Conservation (phyloP, 148 eudicot species). For the Simmondsia chinensis region DNA sequence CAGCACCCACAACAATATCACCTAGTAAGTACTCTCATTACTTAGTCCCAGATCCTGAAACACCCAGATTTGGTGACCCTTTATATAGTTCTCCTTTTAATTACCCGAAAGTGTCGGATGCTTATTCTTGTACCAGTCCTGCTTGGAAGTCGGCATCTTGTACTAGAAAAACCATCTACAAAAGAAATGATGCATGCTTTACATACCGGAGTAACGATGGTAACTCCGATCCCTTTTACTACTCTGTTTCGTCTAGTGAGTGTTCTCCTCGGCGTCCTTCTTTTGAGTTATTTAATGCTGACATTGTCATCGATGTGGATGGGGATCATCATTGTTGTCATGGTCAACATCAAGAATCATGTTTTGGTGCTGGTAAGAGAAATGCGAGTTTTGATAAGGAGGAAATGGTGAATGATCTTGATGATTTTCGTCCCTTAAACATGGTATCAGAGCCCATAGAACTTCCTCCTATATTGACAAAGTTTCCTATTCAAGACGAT, state of each 20-base stretch:
- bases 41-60: constrained; percentile 3
- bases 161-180: constrained; percentile 32
- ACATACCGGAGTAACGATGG: not conserved
- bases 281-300: constrained; percentile 24
- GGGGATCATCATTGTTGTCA: not conserved
- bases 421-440: no score
- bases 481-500: constrained; percentile 9
- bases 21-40: constrained; percentile 14
- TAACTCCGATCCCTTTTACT: constrained; percentile 14
- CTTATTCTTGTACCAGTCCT: constrained; percentile 5
- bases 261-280: constrained; percentile 11
- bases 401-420: no score
- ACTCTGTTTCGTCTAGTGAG: constrained; percentile 20
- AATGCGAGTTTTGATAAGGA: no score
- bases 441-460: constrained; percentile 18
- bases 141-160: not conserved
- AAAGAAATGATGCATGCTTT: no score
- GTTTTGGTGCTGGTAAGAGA: constrained; percentile 2
- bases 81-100: constrained; percentile 15
- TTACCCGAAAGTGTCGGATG: constrained; percentile 8
- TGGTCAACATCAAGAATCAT: not conserved
- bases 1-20: constrained; percentile 10
- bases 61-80: constrained; percentile 1
- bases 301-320: constrained; percentile 35
- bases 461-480: constrained; percentile 42